Evolutionary conservation across 495 filamentous ascomycete species (phyloP), one percentile per base, ranked within the genome.

Genomic region (Hypoxylon lenormandii): DNA sequence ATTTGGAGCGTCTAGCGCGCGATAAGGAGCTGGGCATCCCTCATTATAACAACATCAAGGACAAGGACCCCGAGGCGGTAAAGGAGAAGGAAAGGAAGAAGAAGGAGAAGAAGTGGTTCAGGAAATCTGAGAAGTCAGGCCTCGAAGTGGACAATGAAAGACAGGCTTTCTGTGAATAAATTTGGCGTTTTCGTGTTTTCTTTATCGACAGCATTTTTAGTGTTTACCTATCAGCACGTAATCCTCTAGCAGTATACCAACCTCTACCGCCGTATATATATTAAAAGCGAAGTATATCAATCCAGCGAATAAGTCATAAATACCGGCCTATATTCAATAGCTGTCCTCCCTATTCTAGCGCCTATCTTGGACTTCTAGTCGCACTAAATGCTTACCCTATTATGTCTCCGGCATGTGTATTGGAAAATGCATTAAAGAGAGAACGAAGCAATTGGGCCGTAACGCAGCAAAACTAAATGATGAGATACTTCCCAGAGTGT

Each of bases 31-130:
- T 78, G 63, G 83, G 84, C 2, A 80, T 85, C 30, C 74, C 69
- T 11, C 84, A 85, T 58, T 85, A 80, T 60, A 86, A 86, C 57
- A 86, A 86, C 54, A 74, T 85, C 66, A 82, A 81, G 54, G 83
- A 81, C 66, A 82, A 83, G 75, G 77, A 80, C 62, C 82, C 81
- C 4, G 80, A 84, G 64, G 61, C 70, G 23, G 67, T 72, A 42
- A 78, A 79, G 73, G 67, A 74, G 52, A 72, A 66, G 49, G 67
- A 72, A 28, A 51, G 36, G 19, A 72, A 66, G 36, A 74, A 76
- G 63, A 70, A 70, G 47, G 37, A 60, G 45, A 76, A 65, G 60
- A 69, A 57, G 47, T 60, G 58, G 40, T 66, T 67, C 18, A 16
- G 53, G 12, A 64, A 57, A 42, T 51, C 69, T 16, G 59, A 72